Conservation (phyloP, 2,329 filamentous ascomycete genomes). For the Pyrenophora tritici-repentis region DNA sequence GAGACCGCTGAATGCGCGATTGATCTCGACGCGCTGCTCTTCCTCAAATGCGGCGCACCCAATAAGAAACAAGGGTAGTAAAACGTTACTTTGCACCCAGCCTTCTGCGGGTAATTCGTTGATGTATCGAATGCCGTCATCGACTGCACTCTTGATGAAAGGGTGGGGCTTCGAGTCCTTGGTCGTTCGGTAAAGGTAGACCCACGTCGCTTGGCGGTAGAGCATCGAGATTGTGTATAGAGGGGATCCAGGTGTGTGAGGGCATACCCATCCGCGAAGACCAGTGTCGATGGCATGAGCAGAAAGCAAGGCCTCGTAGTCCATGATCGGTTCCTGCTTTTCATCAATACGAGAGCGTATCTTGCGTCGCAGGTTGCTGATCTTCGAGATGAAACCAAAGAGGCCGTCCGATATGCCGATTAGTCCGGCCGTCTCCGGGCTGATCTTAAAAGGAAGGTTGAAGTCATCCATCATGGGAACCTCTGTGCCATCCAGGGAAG, state of each 20-base stretch:
- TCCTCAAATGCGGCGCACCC: conserved; percentile 64
- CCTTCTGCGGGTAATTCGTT: conserved; percentile 59
- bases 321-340: conserved; percentile 68
- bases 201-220: conserved; percentile 67
- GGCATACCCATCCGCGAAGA: conserved; percentile 75
- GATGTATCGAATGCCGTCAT: conserved; percentile 63
- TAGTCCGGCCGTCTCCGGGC: conserved; percentile 63
- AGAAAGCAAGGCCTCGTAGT: conserved; percentile 72
- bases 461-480: conserved; percentile 60
- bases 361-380: conserved; percentile 74
- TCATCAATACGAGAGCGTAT: conserved; percentile 70
- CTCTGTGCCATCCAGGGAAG: conserved; percentile 58
- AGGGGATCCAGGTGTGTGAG: conserved; percentile 56
- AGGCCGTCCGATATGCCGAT: conserved; percentile 83
- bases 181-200: conserved; percentile 66
- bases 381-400: conserved; percentile 77
- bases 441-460: conserved; percentile 60
- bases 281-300: conserved; percentile 77
- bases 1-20: conserved; percentile 58
- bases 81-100: conserved; percentile 62
- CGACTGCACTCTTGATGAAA: conserved; percentile 62
- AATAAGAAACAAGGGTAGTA: conserved; percentile 66
- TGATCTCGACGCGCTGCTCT: conserved; percentile 61
- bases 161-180: conserved; percentile 60
- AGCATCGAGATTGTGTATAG: conserved; percentile 63